Evolutionary conservation across 2,329 filamentous ascomycete species (phyloP), one percentile per base, ranked within the genome.

Genomic region (Trichophyton rubrum): DNA sequence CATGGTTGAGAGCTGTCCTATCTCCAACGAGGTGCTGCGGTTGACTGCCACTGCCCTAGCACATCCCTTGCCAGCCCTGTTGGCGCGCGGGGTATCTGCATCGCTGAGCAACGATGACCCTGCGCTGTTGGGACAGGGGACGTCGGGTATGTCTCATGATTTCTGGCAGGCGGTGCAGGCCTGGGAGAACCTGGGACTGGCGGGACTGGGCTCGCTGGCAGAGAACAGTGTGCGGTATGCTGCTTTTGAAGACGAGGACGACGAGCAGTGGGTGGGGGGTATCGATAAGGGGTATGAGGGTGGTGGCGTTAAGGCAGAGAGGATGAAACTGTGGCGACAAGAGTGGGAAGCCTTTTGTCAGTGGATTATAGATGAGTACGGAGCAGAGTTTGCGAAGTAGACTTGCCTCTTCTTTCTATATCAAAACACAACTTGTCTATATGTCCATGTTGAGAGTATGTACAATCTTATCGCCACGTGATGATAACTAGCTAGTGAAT

Each of bases 151-250:
- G 80, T 92, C 88, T 1, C 89, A 95, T 73, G 90, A 96, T 74
- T 96, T 95, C 73, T 96, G 90, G 89, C 90, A 95, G 73, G 87
- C 88, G 1, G 77, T 96, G 20, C 90, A 96, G 73, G 91, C 89
- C 0, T 93, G 91, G 83, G 87, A 95, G 62, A 96, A 95, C 69
- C 81, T 96, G 13, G 93, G 91, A 0, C 79, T 97, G 1, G 90
- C 89, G 9, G 92, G 91, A 0, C 75, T 97, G 59, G 92, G 88
- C 0, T 88, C 86, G 61, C 79, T 99, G 67, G 92, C 90, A 0
- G 90, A 97, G 79, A 97, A 96, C 70, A 95, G 89, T 65, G 85
- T 97, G 51, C 82, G 89, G 45, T 97, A 90, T 89, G 87, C 90
- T 7, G 87, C 86, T 22, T 95, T 91, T 67, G 90, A 95, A 70